Percentiles rank a stretch among this genome's conserved stretches.
Conservation (phyloP, 225 moss, liverwort and hornwort species). For the Polytrichum commune region DNA sequence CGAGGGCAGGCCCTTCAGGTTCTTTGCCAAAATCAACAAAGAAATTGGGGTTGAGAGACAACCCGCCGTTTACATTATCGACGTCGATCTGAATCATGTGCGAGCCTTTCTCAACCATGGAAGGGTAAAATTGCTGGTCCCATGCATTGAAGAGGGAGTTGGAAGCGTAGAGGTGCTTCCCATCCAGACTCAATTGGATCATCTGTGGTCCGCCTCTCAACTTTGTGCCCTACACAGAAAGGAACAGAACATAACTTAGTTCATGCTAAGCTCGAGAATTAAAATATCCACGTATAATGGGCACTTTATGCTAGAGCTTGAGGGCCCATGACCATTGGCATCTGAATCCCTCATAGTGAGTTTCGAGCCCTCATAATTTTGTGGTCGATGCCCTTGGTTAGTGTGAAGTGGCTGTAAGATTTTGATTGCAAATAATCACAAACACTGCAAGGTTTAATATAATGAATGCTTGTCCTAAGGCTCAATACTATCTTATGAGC, state of each 20-base stretch:
- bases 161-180: slow-evolving; percentile 81
- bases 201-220: slow-evolving; percentile 97
- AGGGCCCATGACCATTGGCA: too few relatives aligned
- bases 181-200: slow-evolving; percentile 97
- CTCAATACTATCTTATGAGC: too few relatives aligned
- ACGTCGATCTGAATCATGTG: slow-evolving; percentile 90
- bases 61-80: slow-evolving; percentile 80
- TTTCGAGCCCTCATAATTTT: too few relatives aligned
- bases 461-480: too few relatives aligned
- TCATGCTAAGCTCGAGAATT: too few relatives aligned
- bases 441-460: too few relatives aligned
- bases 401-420: too few relatives aligned
- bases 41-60: slow-evolving; percentile 69
- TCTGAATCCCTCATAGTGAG: too few relatives aligned
- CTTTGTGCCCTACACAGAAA: slow-evolving; percentile 51
- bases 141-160: slow-evolving; percentile 92
- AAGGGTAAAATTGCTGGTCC: slow-evolving; percentile 95
- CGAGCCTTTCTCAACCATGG: slow-evolving; percentile 73
- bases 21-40: slow-evolving; percentile 86
- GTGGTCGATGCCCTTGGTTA: too few relatives aligned
- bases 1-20: slow-evolving; percentile 85
- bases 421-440: too few relatives aligned
- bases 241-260: background rate
- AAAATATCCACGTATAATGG: too few relatives aligned
- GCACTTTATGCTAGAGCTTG: too few relatives aligned